Conservation (phyloP, 1,139 yeast genomes). For the Casaregolazyma suthepensis region DNA sequence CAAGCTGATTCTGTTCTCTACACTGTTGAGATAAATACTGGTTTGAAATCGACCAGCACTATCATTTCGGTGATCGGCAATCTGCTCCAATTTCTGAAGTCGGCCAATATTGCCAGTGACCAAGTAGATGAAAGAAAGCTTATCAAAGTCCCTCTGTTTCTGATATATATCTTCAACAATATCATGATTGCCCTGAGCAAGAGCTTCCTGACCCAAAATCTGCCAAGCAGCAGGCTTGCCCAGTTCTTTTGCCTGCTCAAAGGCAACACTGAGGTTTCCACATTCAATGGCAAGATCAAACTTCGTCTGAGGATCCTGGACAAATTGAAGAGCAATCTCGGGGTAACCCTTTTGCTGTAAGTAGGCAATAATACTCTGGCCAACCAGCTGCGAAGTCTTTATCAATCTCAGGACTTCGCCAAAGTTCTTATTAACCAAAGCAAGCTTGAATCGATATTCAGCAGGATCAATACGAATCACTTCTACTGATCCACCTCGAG, state of each 20-base stretch:
- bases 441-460: constrained; percentile 92
- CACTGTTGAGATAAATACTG: constrained; percentile 69
- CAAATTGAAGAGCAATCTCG: constrained; percentile 82
- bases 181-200: constrained; percentile 81
- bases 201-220: constrained; percentile 77
- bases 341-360: constrained; percentile 95
- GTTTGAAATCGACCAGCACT: constrained; percentile 75
- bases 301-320: constrained; percentile 92
- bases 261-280: constrained; percentile 82
- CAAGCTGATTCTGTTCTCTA: constrained; percentile 68
- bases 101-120: constrained; percentile 74
- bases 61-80: constrained; percentile 88
- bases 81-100: constrained; percentile 75
- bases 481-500: constrained; percentile 81
- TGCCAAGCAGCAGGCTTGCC: constrained; percentile 72
- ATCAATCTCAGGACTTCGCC: constrained; percentile 88
- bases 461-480: constrained; percentile 83
- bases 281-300: constrained; percentile 94
- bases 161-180: constrained; percentile 86
- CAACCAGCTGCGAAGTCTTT: constrained; percentile 84
- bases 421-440: constrained; percentile 83
- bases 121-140: constrained; percentile 80
- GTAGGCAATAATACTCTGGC: constrained; percentile 94
- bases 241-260: constrained; percentile 77
- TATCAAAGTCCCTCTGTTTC: constrained; percentile 79